Evolutionary conservation across 495 filamentous ascomycete species (phyloP), one percentile per base, ranked within the genome.

Genomic region (Daldinia concentrica): DNA sequence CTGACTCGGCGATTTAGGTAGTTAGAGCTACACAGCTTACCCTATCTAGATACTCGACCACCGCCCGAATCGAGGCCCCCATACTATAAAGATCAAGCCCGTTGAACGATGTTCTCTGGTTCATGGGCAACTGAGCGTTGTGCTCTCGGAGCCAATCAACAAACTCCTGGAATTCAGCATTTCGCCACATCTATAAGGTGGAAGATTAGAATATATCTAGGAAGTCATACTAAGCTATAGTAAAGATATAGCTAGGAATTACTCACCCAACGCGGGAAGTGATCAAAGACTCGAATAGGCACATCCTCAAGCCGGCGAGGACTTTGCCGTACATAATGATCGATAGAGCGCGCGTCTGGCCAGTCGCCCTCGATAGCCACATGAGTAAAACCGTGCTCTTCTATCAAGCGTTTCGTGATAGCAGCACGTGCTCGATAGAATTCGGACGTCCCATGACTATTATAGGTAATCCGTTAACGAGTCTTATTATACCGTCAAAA

Each of bases 51-150:
- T 87, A 87, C 2, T 84, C 79, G 45, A 84, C 79, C 3, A 87
- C 81, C 0, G 84, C 83, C 3, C 72, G 71, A n/a, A 84, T 85
- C 0, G 83, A 85, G 0, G 81, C 62, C 0, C 84, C 82, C 81
- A 87, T 84, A 63, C 82, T 84, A 57, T 87, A 87, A 11, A 87
- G 76, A 61, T 87, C 85, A 8, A 87, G 72, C 0, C 84, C 85
- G 59, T 84, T 85, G 59, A 87, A 83, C 0, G 83, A 83, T 0
- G 76, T 82, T 22, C 80, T 74, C 26, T 73, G 63, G 17, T 79
- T 72, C 8, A 74, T 55, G 6, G 81, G 75, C 5, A 80, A 67
- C 2, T 51, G 51, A 0, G 77, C 73, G 59, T 88, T 87, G 66
- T 80, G 79, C 17, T 82, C 72, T 7, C 83, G 82, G 74, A 87